Evolutionary conservation across 2,329 filamentous ascomycete genomes (phyloP).

Genomic region (Aspergillus hortae): DNA sequence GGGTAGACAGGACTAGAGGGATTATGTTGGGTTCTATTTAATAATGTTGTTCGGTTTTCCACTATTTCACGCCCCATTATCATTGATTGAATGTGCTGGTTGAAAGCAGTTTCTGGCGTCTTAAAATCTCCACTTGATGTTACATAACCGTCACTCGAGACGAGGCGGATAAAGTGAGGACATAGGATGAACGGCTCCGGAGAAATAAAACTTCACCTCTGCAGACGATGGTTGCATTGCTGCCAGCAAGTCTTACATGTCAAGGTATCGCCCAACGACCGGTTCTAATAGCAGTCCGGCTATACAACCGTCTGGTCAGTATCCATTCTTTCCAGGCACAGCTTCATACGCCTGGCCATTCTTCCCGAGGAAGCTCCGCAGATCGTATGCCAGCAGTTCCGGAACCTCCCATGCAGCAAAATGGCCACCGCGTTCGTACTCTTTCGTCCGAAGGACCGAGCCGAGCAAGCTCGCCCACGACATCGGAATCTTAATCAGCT

Average conservation of each 20-base stretch:
- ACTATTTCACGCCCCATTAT: constrained; percentile 15
- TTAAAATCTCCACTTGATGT: constrained; percentile 24
- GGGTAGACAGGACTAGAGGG: constrained; percentile 81
- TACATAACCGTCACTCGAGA: constrained; percentile 8
- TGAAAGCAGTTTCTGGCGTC: constrained; percentile 25
- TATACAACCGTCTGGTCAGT: constrained; percentile 11
- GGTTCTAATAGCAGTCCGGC: no score
- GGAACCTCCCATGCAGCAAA: constrained; percentile 54
- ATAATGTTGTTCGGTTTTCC: constrained; percentile 12
- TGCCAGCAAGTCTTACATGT: no score
- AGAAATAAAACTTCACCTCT: neutral
- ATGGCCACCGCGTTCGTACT: constrained; percentile 48
- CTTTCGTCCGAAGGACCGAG: constrained; percentile 48
- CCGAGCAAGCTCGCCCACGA: constrained; percentile 51
- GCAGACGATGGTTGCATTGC: neutral
- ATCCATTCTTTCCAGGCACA: constrained; percentile 34
- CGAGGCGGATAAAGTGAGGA: constrained; percentile 3
- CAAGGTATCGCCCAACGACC: no score
- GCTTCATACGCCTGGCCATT: constrained; percentile 34
- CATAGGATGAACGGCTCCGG: neutral
- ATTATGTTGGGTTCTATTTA: constrained; percentile 9
- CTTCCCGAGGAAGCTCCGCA: constrained; percentile 48
- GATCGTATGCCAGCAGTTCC: constrained; percentile 43
- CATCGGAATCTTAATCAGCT: constrained; percentile 48
- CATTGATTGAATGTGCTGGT: constrained; percentile 13